Evolutionary conservation across 192 early-diverging fungal species (phyloP).

Genomic region (Backusella psychrophila): DNA sequence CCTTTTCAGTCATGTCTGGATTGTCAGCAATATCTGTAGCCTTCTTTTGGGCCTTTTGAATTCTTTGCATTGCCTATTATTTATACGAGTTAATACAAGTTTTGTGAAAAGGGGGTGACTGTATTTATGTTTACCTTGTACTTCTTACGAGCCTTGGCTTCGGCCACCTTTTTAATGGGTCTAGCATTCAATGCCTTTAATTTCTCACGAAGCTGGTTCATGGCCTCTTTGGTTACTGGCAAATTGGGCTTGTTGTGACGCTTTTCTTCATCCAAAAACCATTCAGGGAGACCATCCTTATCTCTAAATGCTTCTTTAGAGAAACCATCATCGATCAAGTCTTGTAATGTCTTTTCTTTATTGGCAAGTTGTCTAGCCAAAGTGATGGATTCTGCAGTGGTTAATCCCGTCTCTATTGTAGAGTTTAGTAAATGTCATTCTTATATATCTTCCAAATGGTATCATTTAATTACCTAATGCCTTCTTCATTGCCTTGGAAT

Average conservation of each 20-base stretch:
- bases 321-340: slow-evolving; percentile 90
- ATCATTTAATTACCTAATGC: slow-evolving; percentile 37
- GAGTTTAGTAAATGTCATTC: no score
- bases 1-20: slow-evolving; percentile 86
- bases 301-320: slow-evolving; percentile 90
- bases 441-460: no score
- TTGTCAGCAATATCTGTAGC: slow-evolving; percentile 81
- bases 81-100: not conserved
- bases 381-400: slow-evolving; percentile 91
- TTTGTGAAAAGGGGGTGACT: not conserved
- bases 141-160: slow-evolving; percentile 98
- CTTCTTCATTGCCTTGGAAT: slow-evolving; percentile 44
- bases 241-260: slow-evolving; percentile 85
- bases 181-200: slow-evolving; percentile 91
- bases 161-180: slow-evolving; percentile 99
- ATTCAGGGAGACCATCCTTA: slow-evolving; percentile 79
- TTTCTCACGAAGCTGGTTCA: slow-evolving; percentile 77
- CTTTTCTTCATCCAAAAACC: slow-evolving; percentile 93
- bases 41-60: slow-evolving; percentile 87
- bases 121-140: slow-evolving; percentile 44
- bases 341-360: slow-evolving; percentile 71
- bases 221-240: slow-evolving; percentile 97
- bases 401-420: slow-evolving; percentile 57
- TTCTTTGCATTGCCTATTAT: slow-evolving; percentile 54
- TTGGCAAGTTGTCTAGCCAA: slow-evolving; percentile 83